Evolutionary conservation across 331 rosid species (phyloP).

Genomic region (Cydonia oblonga): DNA sequence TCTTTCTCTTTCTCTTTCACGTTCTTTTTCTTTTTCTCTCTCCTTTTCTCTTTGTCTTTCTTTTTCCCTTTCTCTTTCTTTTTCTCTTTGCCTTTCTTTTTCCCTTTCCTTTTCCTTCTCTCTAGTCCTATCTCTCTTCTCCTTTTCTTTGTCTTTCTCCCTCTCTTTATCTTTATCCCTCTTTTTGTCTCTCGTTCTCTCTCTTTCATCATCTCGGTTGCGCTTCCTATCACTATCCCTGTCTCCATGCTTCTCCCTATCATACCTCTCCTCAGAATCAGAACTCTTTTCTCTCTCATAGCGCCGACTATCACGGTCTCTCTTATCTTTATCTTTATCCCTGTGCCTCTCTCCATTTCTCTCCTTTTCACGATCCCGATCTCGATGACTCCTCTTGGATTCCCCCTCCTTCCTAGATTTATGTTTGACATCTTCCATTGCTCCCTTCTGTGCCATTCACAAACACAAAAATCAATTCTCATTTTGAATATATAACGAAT

Average conservation of each 20-base stretch:
- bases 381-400: constrained; percentile 52
- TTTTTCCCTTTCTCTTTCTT: constrained; percentile 11
- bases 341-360: constrained; percentile 36
- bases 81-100: constrained; percentile 8
- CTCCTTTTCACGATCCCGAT: constrained; percentile 32
- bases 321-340: constrained; percentile 42
- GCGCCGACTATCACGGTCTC: constrained; percentile 37
- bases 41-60: constrained; percentile 10
- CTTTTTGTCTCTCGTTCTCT: constrained; percentile 31
- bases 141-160: constrained; percentile 14
- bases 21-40: constrained; percentile 4
- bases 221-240: constrained; percentile 24
- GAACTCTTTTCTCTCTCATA: constrained; percentile 40
- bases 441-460: background rate
- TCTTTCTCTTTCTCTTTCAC: constrained; percentile 15
- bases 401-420: constrained; percentile 50
- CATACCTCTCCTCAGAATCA: constrained; percentile 33
- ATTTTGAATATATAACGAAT: background rate
- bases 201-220: constrained; percentile 42
- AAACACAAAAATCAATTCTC: background rate
- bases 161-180: constrained; percentile 22
- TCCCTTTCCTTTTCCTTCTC: constrained; percentile 26
- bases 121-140: constrained; percentile 16
- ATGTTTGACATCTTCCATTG: constrained; percentile 53
- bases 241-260: constrained; percentile 35